Conservation (phyloP, 257 asterid species). For the Coffea canephora region DNA sequence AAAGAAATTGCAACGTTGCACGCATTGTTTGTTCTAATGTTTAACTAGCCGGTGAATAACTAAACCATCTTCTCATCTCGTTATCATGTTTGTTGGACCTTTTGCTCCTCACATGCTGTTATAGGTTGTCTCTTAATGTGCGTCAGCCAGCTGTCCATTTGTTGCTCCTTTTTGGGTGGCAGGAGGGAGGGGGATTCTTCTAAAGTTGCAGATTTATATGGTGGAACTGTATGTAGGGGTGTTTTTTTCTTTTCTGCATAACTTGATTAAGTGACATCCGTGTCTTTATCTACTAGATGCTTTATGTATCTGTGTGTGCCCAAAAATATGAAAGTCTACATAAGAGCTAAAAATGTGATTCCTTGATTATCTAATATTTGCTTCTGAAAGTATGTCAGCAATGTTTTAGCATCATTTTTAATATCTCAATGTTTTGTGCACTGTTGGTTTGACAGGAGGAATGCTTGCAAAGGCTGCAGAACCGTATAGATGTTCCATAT, state of each 20-base stretch:
- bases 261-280: not conserved
- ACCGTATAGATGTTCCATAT: conserved; percentile 74
- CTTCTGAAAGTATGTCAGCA: not conserved
- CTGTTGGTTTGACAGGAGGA: conserved; percentile 65
- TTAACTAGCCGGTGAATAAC: not conserved
- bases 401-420: not conserved
- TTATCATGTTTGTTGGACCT: not conserved
- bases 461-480: conserved; percentile 77
- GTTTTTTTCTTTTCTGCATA: not conserved
- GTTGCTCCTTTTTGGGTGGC: not conserved
- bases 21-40: not conserved
- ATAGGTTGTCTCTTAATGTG: not conserved
- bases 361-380: not conserved
- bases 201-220: not conserved
- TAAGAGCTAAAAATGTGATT: not conserved
- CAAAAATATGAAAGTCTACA: not conserved
- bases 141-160: not conserved
- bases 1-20: not conserved
- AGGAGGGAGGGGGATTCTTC: not conserved
- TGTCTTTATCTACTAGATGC: not conserved
- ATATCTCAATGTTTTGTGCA: not conserved
- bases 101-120: not conserved
- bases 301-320: not conserved
- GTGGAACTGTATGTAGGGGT: not conserved
- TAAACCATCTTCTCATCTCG: not conserved